Conservation (phyloP, 495 filamentous ascomycete species). For the Aspergillus hancockii region DNA sequence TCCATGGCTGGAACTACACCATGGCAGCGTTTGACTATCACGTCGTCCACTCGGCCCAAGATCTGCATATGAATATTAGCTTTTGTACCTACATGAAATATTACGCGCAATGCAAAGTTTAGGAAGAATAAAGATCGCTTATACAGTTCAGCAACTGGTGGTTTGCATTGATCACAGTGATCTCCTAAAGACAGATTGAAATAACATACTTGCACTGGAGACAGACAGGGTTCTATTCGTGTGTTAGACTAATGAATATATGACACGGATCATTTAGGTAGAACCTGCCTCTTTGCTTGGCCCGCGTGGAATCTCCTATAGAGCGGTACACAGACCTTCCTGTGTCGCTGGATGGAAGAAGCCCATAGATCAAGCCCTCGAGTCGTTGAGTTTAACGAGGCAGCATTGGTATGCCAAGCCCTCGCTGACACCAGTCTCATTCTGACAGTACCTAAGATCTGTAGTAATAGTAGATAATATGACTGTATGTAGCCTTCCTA, state of each 20-base stretch:
- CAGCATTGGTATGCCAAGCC: slow-evolving; percentile 13
- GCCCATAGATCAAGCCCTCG: slow-evolving; percentile 2
- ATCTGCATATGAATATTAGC: background rate
- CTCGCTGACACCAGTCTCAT: slow-evolving; percentile 13
- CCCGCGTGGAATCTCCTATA: slow-evolving; percentile 10
- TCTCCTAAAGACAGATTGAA: background rate
- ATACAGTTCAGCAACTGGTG: background rate
- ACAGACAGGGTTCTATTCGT: slow-evolving; percentile 10
- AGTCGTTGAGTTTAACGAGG: slow-evolving; percentile 6
- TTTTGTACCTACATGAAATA: background rate
- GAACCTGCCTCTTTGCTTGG: slow-evolving; percentile 17
- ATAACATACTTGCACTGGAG: slow-evolving; percentile 8
- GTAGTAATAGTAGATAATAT: background rate
- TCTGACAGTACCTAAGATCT: background rate
- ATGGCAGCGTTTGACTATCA: slow-evolving; percentile 1
- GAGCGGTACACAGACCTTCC: background rate
- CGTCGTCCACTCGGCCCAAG: background rate
- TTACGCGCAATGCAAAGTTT: background rate
- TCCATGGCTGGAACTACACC: slow-evolving; percentile 7
- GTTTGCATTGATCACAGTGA: background rate
- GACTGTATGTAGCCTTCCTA: background rate
- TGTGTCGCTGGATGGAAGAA: background rate
- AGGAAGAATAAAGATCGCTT: background rate
- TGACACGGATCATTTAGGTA: background rate
- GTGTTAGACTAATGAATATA: background rate